Evolutionary conservation across 768 basidiomycete genomes (phyloP), one percentile per base, ranked within the genome.

Genomic region (Trametes cubensis): DNA sequence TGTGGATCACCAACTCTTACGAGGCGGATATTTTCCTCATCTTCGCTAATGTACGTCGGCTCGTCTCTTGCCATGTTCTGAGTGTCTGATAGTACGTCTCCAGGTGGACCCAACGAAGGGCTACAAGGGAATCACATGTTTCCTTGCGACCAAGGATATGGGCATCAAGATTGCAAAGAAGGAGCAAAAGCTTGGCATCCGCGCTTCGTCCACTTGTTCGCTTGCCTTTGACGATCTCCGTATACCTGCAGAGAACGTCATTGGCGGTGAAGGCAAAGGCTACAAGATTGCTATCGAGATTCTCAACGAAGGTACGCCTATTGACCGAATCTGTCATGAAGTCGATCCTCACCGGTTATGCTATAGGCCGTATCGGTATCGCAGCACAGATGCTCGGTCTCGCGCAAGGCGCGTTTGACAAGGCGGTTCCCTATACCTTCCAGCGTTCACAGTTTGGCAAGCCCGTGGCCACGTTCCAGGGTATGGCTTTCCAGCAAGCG

Each of bases 81-180:
- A 4, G 1, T 21, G 11, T 25, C 13, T 15, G 21, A 18, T 18
- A 49, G 4, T 6, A 13, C 18, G 4, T 20, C 50, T 11, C 2
- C 55, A 91, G 89, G 71, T 87, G 20, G 94, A 97, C 74, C 89
- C 92, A 0, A 89, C 84, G 66, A 94, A 94, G 72, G 95, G 97
- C 0, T 98, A 99, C 84, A 99, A 98, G 75, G 97, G 97, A 21
- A 99, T 99, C 74, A 96, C 97, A 5, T 98, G 96, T 76, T 99
- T 99, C 76, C 79, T 96, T 49, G 92, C 94, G 26, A 94, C 94
- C 47, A 96, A 93, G 75, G 94, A 96, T 62, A 95, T 95, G 93
- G 97, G 96, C 13, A 82, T 99, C 63, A 80, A 98, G 74, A 94
- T 98, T 61, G 95, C 95, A 18, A 99, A 99, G 83, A 98, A 98